phyloP scores from a whole-genome alignment of 768 basidiomycete species.

The Panaeolus papilionaceus region DNA sequence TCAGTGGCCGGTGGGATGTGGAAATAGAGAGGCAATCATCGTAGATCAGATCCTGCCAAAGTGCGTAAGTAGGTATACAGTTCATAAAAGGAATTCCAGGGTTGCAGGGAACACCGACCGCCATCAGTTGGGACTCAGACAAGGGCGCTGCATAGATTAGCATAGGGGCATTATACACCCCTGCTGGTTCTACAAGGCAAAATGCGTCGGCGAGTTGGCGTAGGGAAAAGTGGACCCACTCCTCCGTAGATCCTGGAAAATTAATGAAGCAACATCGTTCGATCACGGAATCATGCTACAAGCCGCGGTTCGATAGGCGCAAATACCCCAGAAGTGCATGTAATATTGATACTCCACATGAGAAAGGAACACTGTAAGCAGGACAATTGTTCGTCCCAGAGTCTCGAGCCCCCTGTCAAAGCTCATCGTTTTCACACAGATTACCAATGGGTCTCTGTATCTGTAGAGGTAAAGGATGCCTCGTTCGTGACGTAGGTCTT shows the following conservation, averaged over 20 bases:
- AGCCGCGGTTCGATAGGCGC: neutral
- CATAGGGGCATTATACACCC: no score
- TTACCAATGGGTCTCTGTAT: neutral
- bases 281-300: neutral
- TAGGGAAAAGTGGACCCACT: no score
- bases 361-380: conserved; percentile 19
- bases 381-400: neutral
- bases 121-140: neutral
- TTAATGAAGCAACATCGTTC: neutral
- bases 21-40: neutral
- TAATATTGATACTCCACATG: conserved; percentile 35
- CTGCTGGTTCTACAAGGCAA: no score
- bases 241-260: no score
- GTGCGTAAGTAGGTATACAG: neutral
- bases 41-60: neutral
- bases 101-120: neutral
- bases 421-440: neutral
- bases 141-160: neutral
- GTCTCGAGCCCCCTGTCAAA: neutral
- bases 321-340: neutral
- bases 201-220: no score
- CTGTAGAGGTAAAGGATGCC: neutral
- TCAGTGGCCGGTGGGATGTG: neutral
- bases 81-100: neutral
- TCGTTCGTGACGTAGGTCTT: no score